Evolutionary conservation across 768 basidiomycete species (phyloP), one percentile per base, ranked within the genome.

Genomic region (Tremella mesenterica): DNA sequence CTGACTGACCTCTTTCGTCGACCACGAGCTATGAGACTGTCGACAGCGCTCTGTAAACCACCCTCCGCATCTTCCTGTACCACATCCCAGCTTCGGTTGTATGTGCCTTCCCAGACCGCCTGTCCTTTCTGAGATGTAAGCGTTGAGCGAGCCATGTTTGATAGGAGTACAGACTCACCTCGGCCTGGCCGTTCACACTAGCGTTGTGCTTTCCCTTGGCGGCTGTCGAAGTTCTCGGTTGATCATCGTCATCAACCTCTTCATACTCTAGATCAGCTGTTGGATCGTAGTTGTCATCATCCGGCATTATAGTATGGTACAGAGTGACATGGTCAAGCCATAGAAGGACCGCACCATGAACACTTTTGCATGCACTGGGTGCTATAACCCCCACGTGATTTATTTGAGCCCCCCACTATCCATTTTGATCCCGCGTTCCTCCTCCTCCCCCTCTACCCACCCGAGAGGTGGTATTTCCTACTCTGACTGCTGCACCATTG

Each of bases 21-120:
- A 4, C 86, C 83, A 59, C 89, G 78, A 8, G 92, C 88, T 75
- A 97, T 81, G 64, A 88, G 78, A 59, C 88, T 88, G 61, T 91
- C 84, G 5, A 99, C 91, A 2, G 90, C 86, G 1, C 83, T 81
- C 54, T 92, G 87, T 57, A 99, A 72, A 68, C 88, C 92, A 1
- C 95, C 95, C 0, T 79, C 80, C 66, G 91, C 93, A 71, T 97
- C 95, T 72, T 97, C 93, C 69, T 92, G 88, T 0, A 97, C 90
- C 0, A 85, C 86, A 63, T 97, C 95, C 95, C 95, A 99, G 44
- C 88, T 87, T 33, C 91, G 84, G 29, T 86, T 83, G 69, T 91
- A 96, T 2, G 85, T 85, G 1, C 88, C 93, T 69, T 97, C 93
- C 93, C 93, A 99, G 27, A 90, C 86, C 61, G 93, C 92, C 3